Base-by-base conservation (phyloP, 2,329 filamentous ascomycete genomes). In the Rhynchosporium secalis region DNA sequence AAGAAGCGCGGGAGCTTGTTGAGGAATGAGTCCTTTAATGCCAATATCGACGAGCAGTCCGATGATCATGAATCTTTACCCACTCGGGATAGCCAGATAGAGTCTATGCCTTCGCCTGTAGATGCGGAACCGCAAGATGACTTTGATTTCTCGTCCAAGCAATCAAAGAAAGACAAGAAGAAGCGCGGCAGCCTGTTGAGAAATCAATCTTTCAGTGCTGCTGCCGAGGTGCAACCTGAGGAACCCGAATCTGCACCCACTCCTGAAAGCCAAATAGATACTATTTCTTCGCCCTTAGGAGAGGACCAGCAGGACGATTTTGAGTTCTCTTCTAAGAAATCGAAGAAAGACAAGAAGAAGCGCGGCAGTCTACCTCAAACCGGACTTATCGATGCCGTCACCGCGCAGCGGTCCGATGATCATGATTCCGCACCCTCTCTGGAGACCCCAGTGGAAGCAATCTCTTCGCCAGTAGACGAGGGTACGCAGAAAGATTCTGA, bases 321-420 rank as follows among this genome's bases (percentile, higher is more conserved):
- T 36, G 33, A 36, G 33, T 36, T 6, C 9, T 36, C 46, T 51
- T 45, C 33, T 4, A 64, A 65, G 41, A 58, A 57, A 31, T 65
- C 62, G 4, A 68, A 68, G 46, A 66, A 61, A 31, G 59, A 56
- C 45, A 61, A 61, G 20, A 56, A 62, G 31, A 61, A 61, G n/a
- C 29, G 51, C 36, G 51, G 51, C 29, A 61, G 58, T 36, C 52
- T 61, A n/a, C 58, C 47, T 15, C 41, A 20, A 31, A 58, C 41
- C 29, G 56, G 51, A 47, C 41, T 26, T 41, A 31, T 58, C 33
- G 38, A 38, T n/a, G n/a, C 31, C 33, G 12, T 4, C 40, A 9
- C 28, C 20, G 41, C 28, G 20, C 36, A 51, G 38, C 29, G 48
- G 3, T 2, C 8, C 20, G 45, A 58, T 5, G 46, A 26, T 10